Evolutionary conservation across 371 early-diverging fungal species (phyloP), one percentile per base, ranked within the genome.

Genomic region (Entomophthora muscae): DNA sequence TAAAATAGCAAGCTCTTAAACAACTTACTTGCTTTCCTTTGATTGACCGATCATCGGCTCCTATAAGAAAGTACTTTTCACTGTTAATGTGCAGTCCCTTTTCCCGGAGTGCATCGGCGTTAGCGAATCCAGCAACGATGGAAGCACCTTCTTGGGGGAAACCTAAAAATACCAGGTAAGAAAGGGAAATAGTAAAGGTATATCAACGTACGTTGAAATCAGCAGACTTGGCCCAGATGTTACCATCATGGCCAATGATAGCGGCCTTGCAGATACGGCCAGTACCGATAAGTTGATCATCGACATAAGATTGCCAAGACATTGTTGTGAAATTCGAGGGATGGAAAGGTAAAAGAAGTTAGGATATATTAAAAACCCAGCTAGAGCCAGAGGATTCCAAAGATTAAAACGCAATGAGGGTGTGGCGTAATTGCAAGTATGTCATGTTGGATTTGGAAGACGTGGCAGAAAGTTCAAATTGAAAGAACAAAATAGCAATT

Each of bases 221-320:
- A 56, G 76, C 56, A 65, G 86, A 83, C 53, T 80, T 70, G 32
- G 93, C 93, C 95, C 93, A 95, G 33, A 76, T 69, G 53, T 76
- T 71, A 61, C 87, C 89, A 65, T 86, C 82, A 61, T 76, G 80
- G 66, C 95, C 92, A 69, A 76, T 79, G 73, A 95, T 92, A 68
- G 84, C 88, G 33, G 78, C 90, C 67, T 80, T 70, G 66, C 69
- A 29, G 63, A 94, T 80, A 66, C 83, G 78, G 42, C 82, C 81
- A 65, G 89, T 86, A 53, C 79, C 89, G 64, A 90, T 67, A 55
- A 95, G 83, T 23, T 27, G 24, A 78, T 86, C 84, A 72, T 91
- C 91, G 67, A 92, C 89, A 80, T 91, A 91, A 66, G 78, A 63
- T 79, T 90, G 86, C 89, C 90, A 90, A 70, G 85, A 85, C 90